Percentiles rank a stretch among this genome's conserved stretches.
These are phyloP conservation scores for Fusarium nematophilum DNA, from an alignment of 2,329 filamentous ascomycete species.

Conservation along the genomic window DNA sequence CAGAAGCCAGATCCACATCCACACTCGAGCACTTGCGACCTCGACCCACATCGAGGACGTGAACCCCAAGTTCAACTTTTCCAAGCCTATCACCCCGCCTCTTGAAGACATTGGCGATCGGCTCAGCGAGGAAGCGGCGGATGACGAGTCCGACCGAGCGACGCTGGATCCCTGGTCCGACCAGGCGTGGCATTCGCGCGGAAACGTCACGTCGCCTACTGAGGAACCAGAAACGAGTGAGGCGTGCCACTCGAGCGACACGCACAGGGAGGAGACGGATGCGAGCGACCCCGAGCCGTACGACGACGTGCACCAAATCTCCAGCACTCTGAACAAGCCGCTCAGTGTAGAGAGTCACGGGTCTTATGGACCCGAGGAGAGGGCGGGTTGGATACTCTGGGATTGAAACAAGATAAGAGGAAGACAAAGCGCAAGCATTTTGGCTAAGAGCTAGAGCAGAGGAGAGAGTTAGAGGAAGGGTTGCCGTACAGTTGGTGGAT, in stretches of 20 bases:
- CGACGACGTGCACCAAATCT: conserved; percentile 34
- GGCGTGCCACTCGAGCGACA: conserved; percentile 47
- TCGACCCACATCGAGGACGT: conserved; percentile 28
- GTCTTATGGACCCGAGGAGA: conserved; percentile 15
- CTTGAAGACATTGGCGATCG: neutral
- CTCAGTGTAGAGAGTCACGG: conserved; percentile 7
- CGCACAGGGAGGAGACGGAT: conserved; percentile 47
- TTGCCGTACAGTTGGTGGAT: no score
- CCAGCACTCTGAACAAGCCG: conserved; percentile 12
- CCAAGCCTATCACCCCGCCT: conserved; percentile 47
- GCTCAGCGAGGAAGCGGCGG: neutral
- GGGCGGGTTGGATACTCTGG: conserved; percentile 41
- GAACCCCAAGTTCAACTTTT: conserved; percentile 51
- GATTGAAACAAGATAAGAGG: conserved; percentile 17
- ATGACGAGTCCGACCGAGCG: conserved; percentile 17
- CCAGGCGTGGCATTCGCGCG: conserved; percentile 14
- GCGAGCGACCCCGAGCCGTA: conserved; percentile 49
- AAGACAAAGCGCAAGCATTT: conserved; percentile 3
- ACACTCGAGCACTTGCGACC: conserved; percentile 30
- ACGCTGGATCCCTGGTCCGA: conserved; percentile 22
- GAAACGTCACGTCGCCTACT: conserved; percentile 36
- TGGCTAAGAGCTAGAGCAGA: neutral
- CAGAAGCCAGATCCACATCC: conserved; percentile 53
- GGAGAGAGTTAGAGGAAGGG: no score
- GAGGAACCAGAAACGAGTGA: conserved; percentile 51